Evolutionary conservation across 495 filamentous ascomycete species (phyloP).

Genomic region (Aspergillus sclerotioniger): DNA sequence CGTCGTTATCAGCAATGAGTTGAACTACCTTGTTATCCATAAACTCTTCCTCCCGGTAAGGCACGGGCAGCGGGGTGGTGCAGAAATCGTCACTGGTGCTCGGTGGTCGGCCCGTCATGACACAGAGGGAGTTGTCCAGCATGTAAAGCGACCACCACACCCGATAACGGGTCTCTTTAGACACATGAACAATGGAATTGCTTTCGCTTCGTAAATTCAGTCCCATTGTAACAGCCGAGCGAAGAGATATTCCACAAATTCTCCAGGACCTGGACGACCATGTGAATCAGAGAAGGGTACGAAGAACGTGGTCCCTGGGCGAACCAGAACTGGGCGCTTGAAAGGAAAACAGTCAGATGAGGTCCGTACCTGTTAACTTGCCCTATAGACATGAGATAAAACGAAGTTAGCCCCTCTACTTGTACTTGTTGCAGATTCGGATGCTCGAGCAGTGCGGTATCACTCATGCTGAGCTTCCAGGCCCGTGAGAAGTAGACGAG

Average conservation of each 20-base stretch:
- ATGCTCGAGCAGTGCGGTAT: constrained; percentile 48
- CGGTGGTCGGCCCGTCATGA: constrained; percentile 60
- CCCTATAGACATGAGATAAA: constrained; percentile 58
- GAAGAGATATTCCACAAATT: constrained; percentile 56
- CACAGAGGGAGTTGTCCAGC: constrained; percentile 55
- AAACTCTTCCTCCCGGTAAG: constrained; percentile 53
- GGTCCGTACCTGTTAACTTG: constrained; percentile 55
- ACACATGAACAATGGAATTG: constrained; percentile 39
- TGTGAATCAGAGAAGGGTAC: background rate
- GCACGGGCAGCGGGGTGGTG: constrained; percentile 52
- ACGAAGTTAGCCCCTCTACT: constrained; percentile 53
- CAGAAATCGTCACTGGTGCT: constrained; percentile 52
- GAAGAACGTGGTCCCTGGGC: background rate
- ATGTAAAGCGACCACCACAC: constrained; percentile 56
- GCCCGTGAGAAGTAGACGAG: constrained; percentile 59
- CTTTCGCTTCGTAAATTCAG: constrained; percentile 61
- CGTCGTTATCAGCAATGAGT: constrained; percentile 28
- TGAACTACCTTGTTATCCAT: constrained; percentile 24
- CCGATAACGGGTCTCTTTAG: constrained; percentile 45
- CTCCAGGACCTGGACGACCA: constrained; percentile 54
- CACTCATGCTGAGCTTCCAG: constrained; percentile 52
- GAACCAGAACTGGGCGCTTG: background rate
- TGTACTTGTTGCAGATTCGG: constrained; percentile 59
- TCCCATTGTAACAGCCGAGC: constrained; percentile 57
- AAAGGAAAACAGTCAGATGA: background rate